Evolutionary conservation across 768 basidiomycete genomes (phyloP).

Genomic region (Trametes cingulata): DNA sequence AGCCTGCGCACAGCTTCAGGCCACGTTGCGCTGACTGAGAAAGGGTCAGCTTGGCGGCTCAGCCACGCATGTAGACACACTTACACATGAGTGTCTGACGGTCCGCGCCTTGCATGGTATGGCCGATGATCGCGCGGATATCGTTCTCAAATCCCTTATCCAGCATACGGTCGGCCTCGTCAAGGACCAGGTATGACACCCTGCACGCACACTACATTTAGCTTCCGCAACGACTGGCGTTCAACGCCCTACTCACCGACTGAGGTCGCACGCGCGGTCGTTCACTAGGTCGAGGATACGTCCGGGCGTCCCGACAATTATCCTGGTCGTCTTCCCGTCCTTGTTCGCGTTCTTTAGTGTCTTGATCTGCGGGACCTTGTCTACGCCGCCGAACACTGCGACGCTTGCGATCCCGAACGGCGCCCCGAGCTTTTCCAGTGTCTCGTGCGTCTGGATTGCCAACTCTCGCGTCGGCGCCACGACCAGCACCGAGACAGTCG

Average conservation of each 20-base stretch:
- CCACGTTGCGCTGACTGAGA: slow-evolving; percentile 94
- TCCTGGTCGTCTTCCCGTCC: slow-evolving; percentile 55
- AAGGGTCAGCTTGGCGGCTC: neutral
- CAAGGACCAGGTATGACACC: slow-evolving; percentile 89
- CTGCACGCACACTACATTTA: slow-evolving; percentile 36
- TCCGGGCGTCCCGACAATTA: slow-evolving; percentile 96
- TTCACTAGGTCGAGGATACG: slow-evolving; percentile 89
- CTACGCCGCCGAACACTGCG: slow-evolving; percentile 94
- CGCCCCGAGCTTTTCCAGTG: slow-evolving; percentile 70
- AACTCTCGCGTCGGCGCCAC: slow-evolving; percentile 96
- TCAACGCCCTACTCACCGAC: slow-evolving; percentile 48
- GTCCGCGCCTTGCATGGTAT: slow-evolving; percentile 62
- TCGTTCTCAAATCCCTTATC: slow-evolving; percentile 99
- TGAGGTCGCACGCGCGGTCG: slow-evolving; percentile 82
- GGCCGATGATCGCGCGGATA: slow-evolving; percentile 84
- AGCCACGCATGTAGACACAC: slow-evolving; percentile 26
- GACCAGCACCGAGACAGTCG: slow-evolving; percentile 52
- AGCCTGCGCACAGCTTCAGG: slow-evolving; percentile 90
- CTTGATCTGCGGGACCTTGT: slow-evolving; percentile 79
- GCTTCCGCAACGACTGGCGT: slow-evolving; percentile 6
- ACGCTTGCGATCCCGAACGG: slow-evolving; percentile 78
- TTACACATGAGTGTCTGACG: slow-evolving; percentile 94
- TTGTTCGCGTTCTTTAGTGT: slow-evolving; percentile 59
- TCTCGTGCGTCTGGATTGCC: slow-evolving; percentile 92
- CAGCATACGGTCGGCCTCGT: slow-evolving; percentile 98